Percentiles rank a stretch among this genome's conserved stretches.
These are phyloP conservation scores for Calocybe gambosa DNA, from an alignment of 1,284 basidiomycete species.

Conservation along the genomic window DNA sequence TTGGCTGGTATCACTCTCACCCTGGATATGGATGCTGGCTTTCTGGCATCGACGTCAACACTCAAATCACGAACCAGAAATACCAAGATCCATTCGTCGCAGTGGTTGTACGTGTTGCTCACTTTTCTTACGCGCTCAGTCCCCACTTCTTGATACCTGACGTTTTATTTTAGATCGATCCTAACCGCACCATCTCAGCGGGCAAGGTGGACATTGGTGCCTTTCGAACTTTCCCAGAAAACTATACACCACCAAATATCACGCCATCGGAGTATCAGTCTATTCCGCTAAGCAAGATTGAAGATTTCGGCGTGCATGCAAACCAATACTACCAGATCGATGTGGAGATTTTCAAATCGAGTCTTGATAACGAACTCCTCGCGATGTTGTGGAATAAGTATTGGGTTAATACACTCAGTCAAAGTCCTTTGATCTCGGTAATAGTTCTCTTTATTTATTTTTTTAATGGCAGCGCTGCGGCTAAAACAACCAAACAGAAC, in stretches of 20 bases:
- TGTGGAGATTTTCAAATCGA: slow-evolving; percentile 92
- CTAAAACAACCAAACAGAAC: slow-evolving; percentile 53
- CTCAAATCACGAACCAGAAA: slow-evolving; percentile 91
- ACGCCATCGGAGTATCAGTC: slow-evolving; percentile 85
- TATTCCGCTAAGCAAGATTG: slow-evolving; percentile 91
- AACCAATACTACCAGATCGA: slow-evolving; percentile 93
- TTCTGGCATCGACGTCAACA: slow-evolving; percentile 94
- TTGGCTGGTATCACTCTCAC: slow-evolving; percentile 99
- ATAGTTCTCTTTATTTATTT: slow-evolving; percentile 8
- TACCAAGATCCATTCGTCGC: slow-evolving; percentile 97
- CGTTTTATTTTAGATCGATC: slow-evolving; percentile 74
- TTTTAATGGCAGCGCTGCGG: slow-evolving; percentile 24
- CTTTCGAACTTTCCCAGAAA: slow-evolving; percentile 93
- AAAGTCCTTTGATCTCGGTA: slow-evolving; percentile 86
- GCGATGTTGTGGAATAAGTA: slow-evolving; percentile 98
- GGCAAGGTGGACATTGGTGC: slow-evolving; percentile 99
- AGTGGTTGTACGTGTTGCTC: slow-evolving; percentile 71
- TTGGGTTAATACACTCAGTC: slow-evolving; percentile 94
- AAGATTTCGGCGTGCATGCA: slow-evolving; percentile 98
- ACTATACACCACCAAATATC: slow-evolving; percentile 74
- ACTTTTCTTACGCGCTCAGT: slow-evolving; percentile 1
- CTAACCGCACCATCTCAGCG: slow-evolving; percentile 95
- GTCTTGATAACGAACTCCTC: slow-evolving; percentile 80
- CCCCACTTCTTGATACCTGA: too few species aligned
- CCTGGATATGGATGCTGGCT: slow-evolving; percentile 98